Percentiles rank a stretch among this genome's conserved stretches.
phyloP scores from a whole-genome alignment of 371 early-diverging fungal species.

The Apophysomyces ossiformis region DNA sequence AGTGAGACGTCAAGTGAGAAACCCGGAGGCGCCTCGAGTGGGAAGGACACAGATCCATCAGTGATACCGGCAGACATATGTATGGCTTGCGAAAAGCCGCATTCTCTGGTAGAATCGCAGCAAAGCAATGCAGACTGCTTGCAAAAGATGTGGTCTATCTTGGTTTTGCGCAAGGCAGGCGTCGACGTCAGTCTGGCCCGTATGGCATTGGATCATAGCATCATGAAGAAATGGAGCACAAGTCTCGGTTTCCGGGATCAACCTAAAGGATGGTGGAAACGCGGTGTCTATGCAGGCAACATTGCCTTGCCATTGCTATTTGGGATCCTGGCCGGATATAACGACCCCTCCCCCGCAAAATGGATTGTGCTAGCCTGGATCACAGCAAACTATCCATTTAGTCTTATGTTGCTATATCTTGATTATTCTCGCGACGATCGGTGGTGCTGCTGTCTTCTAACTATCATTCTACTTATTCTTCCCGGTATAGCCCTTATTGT shows the following conservation, averaged over 20 bases:
- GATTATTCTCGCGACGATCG: slow-evolving; percentile 1
- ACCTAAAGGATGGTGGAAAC: slow-evolving; percentile 9
- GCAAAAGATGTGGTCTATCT: neutral
- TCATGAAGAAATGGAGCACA: slow-evolving; percentile 7
- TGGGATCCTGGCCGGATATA: slow-evolving; percentile 6
- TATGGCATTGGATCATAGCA: neutral
- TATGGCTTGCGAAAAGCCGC: neutral
- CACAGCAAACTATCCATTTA: slow-evolving; percentile 4
- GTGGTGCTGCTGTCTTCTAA: neutral
- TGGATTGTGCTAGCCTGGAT: slow-evolving; percentile 14
- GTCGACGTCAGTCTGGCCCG: neutral
- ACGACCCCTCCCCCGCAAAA: neutral
- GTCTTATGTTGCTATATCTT: neutral
- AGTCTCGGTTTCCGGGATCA: neutral
- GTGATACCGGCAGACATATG: neutral
- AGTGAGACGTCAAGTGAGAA: neutral
- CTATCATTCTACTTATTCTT: neutral
- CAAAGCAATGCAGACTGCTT: neutral
- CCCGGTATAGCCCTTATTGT: neutral
- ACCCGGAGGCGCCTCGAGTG: neutral
- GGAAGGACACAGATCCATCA: neutral
- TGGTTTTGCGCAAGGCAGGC: neutral
- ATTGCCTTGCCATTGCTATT: neutral
- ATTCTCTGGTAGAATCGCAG: neutral
- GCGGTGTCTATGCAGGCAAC: neutral